A percentile compares a stretch with the other conserved stretches of the same genome.
Evolutionary conservation across 1,139 yeast species (phyloP).

Genomic region (Candida neerlandica): DNA sequence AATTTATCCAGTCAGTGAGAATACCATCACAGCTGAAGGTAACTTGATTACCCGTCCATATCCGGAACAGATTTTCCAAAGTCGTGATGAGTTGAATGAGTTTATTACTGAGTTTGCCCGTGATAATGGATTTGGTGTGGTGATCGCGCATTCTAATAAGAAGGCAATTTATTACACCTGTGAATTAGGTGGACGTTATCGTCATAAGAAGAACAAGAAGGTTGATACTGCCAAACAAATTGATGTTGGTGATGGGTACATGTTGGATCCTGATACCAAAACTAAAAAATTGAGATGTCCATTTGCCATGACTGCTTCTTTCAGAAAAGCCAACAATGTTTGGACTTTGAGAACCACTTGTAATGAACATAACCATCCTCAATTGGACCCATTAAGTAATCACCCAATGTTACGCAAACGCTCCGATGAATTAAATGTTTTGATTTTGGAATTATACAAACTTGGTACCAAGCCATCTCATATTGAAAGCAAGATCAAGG

Average conservation of each 20-base stretch:
- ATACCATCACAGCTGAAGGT: slow-evolving; percentile 52
- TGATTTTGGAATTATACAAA: slow-evolving; percentile 55
- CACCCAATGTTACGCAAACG: slow-evolving; percentile 62
- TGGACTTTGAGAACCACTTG: slow-evolving; percentile 60
- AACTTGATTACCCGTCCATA: slow-evolving; percentile 57
- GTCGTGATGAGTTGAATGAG: slow-evolving; percentile 54
- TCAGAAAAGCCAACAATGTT: slow-evolving; percentile 48
- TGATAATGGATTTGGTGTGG: slow-evolving; percentile 61
- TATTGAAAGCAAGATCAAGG: slow-evolving; percentile 55
- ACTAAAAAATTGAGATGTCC: slow-evolving; percentile 61
- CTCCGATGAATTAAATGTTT: slow-evolving; percentile 53
- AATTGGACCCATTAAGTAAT: slow-evolving; percentile 55
- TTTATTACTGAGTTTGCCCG: slow-evolving; percentile 59
- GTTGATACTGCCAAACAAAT: slow-evolving; percentile 26
- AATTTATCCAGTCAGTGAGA: slow-evolving; percentile 50
- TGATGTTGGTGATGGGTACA: slow-evolving; percentile 39
- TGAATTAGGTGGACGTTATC: slow-evolving; percentile 59
- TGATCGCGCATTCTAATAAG: slow-evolving; percentile 59
- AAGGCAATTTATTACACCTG: slow-evolving; percentile 66
- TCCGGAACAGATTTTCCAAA: slow-evolving; percentile 55
- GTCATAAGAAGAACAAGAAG: slow-evolving; percentile 52
- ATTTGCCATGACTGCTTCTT: slow-evolving; percentile 59
- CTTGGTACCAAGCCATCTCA: slow-evolving; percentile 62
- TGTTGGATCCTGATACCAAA: slow-evolving; percentile 46
- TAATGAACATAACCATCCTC: slow-evolving; percentile 62